Conservation (phyloP, 305 asterid genomes). For the Fraxinus velutina region DNA sequence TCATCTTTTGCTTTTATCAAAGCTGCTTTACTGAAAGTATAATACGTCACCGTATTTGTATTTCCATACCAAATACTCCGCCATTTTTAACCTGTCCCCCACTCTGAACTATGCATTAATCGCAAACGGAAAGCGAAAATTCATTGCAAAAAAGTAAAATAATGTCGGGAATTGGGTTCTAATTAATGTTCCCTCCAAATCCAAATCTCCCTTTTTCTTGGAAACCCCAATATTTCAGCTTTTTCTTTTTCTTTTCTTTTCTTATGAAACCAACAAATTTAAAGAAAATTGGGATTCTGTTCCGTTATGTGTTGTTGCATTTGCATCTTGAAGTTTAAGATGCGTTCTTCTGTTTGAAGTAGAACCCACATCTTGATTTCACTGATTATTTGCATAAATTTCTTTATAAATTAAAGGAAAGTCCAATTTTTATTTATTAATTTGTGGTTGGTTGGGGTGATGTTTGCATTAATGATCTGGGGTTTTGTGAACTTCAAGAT, state of each 20-base stretch:
- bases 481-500: constrained; percentile 23
- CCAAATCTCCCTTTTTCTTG: constrained; percentile 56
- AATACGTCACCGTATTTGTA: constrained; percentile 24
- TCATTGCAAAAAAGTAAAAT: constrained; percentile 23
- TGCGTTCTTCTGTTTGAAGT: constrained; percentile 8
- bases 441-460: constrained; percentile 28
- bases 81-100: constrained; percentile 19
- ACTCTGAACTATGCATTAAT: not conserved
- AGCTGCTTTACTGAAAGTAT: constrained; percentile 32
- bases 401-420: constrained; percentile 8
- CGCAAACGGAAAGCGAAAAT: constrained; percentile 20
- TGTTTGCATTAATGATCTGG: constrained; percentile 28
- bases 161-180: constrained; percentile 45
- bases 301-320: constrained; percentile 26
- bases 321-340: constrained; percentile 23
- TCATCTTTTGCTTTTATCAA: constrained; percentile 38
- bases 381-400: constrained; percentile 21
- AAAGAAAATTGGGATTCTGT: constrained; percentile 22
- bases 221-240: constrained; percentile 40
- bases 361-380: constrained; percentile 27
- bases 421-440: constrained; percentile 3
- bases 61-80: constrained; percentile 16
- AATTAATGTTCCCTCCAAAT: constrained; percentile 58
- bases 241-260: constrained; percentile 17
- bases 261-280: constrained; percentile 13